Evolutionary conservation across 352 stramenopile species (phyloP), one percentile per base, ranked within the genome.

Genomic region (Phytophthora megakarya): DNA sequence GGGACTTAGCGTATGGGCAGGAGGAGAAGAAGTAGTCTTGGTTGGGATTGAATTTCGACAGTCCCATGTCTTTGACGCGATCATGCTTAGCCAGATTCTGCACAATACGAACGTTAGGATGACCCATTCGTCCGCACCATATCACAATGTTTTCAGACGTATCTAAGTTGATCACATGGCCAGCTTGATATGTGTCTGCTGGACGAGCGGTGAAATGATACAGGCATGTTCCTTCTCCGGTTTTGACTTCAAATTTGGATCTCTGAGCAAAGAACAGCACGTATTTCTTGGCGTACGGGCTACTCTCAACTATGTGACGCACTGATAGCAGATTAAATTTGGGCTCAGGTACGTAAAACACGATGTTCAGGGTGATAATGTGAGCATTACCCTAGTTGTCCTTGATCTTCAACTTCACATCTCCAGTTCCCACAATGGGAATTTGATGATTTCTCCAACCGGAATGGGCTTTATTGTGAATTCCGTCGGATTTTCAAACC

Each of bases 221-320:
- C 11, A 47, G 19, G 6, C 0, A 13, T 5, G 9, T 47, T 6
- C 13, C 21, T 4, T 32, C 22, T 32, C 19, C 13, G 37, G 21
- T 42, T n/a, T 46, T 48, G 42, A 22, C 42, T 32, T 51, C 22
- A 13, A 39, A 25, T 26, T 48, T 48, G 22, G 11, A 9, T 3
- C 42, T 1, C 8, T 33, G 42, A 19, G 21, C 11, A 22, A 48
- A 33, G 22, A 32, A 48, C 12, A 35, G 16, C 3, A 52, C 19
- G 11, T 45, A 68, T 16, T 61, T 63, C 60, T 68, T 68, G 35
- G 60, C 43, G 23, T 43, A 65, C 16, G 49, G 59, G 38, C 63
- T 39, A 5, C 18, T 19, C 33, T 56, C 37, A 18, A 63, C 51
- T 1, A 52, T 37, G 39, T 68, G 61, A n/a, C 44, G 33, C 3